These are phyloP conservation scores for Fomitopsis serialis DNA, from an alignment of 768 basidiomycete species.

Conservation along the genomic window DNA sequence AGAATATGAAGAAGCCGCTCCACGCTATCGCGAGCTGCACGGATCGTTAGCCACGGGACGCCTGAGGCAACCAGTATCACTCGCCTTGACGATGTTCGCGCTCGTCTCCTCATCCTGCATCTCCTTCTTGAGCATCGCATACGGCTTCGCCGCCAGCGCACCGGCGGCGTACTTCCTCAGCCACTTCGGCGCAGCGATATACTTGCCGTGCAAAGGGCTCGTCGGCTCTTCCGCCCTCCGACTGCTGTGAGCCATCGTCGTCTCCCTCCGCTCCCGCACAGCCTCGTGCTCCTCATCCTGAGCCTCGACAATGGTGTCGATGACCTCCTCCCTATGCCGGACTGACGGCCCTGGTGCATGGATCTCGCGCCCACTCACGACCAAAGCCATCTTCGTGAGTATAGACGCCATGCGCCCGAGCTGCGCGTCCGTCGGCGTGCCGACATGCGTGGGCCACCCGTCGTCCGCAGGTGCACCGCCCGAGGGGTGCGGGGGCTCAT, in stretches of 20 bases:
- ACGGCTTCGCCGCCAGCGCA: background rate
- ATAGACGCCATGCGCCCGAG: constrained; percentile 53
- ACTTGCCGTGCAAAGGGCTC: background rate
- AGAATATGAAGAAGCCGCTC: constrained; percentile 67
- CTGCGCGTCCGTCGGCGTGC: constrained; percentile 49
- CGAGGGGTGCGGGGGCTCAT: constrained; percentile 3
- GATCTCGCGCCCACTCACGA: constrained; percentile 24
- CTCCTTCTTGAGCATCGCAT: background rate
- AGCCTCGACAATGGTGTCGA: background rate
- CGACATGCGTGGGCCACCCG: constrained; percentile 17
- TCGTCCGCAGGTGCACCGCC: constrained; percentile 1
- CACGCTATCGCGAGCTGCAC: constrained; percentile 43
- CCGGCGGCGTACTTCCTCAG: constrained; percentile 15
- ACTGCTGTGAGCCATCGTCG: background rate
- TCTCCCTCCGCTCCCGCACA: background rate
- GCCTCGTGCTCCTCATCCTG: constrained; percentile 2
- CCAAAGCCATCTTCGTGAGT: constrained; percentile 46
- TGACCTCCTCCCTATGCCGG: background rate
- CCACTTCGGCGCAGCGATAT: constrained; percentile 11
- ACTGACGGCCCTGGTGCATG: constrained; percentile 10
- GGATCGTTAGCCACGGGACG: background rate
- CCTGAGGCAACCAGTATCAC: constrained; percentile 2
- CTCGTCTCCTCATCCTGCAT: constrained; percentile 35
- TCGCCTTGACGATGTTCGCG: constrained; percentile 53
- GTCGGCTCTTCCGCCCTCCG: background rate